Evolutionary conservation across 202 grass and related monocot species (phyloP), one percentile per base, ranked within the genome.

Genomic region (Eragrostis tef): DNA sequence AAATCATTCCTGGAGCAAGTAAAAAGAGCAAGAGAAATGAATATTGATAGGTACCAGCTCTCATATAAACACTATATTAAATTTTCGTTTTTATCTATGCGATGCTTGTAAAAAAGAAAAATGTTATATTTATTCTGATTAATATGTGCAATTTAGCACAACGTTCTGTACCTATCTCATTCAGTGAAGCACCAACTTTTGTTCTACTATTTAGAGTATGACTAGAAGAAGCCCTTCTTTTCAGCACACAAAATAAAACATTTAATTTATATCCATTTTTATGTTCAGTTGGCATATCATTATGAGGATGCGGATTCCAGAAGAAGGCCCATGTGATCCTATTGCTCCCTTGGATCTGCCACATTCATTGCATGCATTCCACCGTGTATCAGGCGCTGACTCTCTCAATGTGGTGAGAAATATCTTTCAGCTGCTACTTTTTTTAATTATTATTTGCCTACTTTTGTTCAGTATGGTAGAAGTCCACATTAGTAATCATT

Each of bases 201-300:
- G 13, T 12, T 52, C 24, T 19, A 10, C 22, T 71, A 77, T 31
- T 27, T 83, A 42, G 39, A 81, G 12, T 12, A 60, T 67, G 11
- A 17, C 59, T 64, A 41, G 73, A 82, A 67, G 11, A 22, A 64
- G 5, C 63, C n/a, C 45, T 67, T 62, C 31, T 81, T 3, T 60
- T 61, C 50, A 73, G 21, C 13, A 0, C 67, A 44, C 20, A 2
- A 49, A 43, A 52, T 22, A 61, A 77, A 85, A 61, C 43, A 46
- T 57, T 81, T 25, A 26, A 51, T 52, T 87, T 61, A 15, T 27
- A 53, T 86, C 13, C 42, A 53, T n/a, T 66, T 73, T 84, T 71
- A 9, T 90, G 46, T 84, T 91, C 60, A 98, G 92, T 65, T 98
- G 95, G 95, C 95, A 98, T 91, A 98, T 98, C 84, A 91, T 94